These are phyloP conservation scores for Alternaria brassicicola DNA, from an alignment of 2,329 filamentous ascomycete species.

Conservation along the genomic window DNA sequence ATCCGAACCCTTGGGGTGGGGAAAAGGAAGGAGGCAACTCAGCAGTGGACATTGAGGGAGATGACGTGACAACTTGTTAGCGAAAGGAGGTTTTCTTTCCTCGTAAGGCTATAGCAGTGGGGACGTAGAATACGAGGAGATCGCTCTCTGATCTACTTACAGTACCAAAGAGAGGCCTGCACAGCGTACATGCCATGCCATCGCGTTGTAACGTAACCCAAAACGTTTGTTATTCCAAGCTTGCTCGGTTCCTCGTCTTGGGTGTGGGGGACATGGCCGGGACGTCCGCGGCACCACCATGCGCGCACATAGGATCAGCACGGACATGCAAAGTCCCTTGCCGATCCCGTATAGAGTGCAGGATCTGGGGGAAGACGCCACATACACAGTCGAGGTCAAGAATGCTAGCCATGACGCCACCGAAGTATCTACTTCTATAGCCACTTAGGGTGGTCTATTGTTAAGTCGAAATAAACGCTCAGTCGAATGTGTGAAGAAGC, in stretches of 20 bases:
- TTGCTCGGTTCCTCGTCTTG: neutral
- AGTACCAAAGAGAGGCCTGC: neutral
- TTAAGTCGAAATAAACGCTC: neutral
- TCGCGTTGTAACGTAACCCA: neutral
- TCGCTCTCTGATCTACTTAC: neutral
- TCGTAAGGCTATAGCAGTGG: neutral
- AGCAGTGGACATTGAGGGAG: neutral
- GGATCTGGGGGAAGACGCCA: neutral
- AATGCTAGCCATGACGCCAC: neutral
- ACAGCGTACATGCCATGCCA: neutral
- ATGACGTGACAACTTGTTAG: neutral
- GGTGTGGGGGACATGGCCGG: neutral
- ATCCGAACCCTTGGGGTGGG: neutral
- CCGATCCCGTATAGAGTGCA: neutral
- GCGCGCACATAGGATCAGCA: neutral
- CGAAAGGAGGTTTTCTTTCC: no score
- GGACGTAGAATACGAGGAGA: neutral
- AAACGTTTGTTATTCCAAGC: neutral
- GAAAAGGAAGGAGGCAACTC: neutral
- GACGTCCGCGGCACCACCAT: neutral
- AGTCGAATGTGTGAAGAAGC: neutral
- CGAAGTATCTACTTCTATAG: neutral
- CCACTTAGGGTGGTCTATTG: neutral
- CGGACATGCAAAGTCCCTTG: neutral
- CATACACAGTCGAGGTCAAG: neutral